Evolutionary conservation across 2,329 filamentous ascomycete species (phyloP).

Genomic region (Pseudogymnoascus sp.): DNA sequence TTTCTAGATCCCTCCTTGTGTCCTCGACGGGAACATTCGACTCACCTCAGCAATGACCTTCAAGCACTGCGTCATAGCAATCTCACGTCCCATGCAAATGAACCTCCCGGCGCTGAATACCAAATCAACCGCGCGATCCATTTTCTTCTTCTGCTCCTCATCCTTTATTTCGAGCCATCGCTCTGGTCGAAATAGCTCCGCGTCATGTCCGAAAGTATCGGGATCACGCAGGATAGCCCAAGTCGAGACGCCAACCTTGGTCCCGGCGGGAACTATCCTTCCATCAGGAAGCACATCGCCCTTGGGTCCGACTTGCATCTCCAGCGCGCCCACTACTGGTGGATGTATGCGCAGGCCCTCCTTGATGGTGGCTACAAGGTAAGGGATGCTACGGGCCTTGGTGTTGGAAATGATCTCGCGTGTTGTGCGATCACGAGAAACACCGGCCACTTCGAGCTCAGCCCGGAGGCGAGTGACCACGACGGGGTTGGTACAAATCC

Average conservation of each 20-base stretch:
- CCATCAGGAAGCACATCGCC: constrained; percentile 14
- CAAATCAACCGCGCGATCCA: constrained; percentile 34
- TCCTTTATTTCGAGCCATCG: constrained; percentile 36
- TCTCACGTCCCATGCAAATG: constrained; percentile 37
- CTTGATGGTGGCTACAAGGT: constrained; percentile 43
- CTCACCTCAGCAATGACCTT: constrained; percentile 40
- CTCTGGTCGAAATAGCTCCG: constrained; percentile 38
- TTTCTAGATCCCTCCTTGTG: neutral
- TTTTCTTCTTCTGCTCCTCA: constrained; percentile 30
- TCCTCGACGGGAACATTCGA: neutral
- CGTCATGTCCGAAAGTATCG: constrained; percentile 35
- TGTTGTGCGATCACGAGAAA: neutral
- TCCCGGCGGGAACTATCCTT: constrained; percentile 38
- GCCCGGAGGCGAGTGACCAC: constrained; percentile 12
- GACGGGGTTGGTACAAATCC: constrained; percentile 16
- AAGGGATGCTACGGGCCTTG: constrained; percentile 35
- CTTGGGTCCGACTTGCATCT: neutral
- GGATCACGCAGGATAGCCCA: constrained; percentile 34
- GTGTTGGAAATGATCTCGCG: constrained; percentile 23
- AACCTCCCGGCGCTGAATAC: constrained; percentile 37
- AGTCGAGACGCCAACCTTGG: constrained; percentile 37
- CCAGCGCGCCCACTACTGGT: constrained; percentile 25
- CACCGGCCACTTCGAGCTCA: constrained; percentile 10
- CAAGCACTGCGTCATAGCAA: constrained; percentile 40
- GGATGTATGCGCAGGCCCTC: constrained; percentile 42